phyloP scores from a whole-genome alignment of 345 rosid species.

The Draba incana region DNA sequence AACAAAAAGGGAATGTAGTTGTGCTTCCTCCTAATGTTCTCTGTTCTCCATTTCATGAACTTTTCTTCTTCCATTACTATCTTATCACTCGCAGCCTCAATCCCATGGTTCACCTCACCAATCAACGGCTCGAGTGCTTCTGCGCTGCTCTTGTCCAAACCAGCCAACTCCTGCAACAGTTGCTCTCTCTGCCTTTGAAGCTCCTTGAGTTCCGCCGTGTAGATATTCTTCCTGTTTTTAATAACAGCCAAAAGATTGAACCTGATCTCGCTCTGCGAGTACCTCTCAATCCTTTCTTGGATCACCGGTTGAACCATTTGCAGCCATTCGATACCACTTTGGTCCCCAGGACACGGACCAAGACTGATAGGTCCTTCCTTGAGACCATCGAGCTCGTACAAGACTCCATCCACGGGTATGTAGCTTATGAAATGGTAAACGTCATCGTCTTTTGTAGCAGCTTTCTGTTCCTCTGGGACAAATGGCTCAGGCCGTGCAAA shows the following conservation, averaged over 20 bases:
- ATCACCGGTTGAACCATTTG: constrained; percentile 92
- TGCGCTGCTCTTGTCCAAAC: constrained; percentile 49
- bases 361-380: constrained; percentile 97
- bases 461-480: constrained; percentile 85
- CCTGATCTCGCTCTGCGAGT: constrained; percentile 91
- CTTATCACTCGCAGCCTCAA: constrained; percentile 81
- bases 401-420: constrained; percentile 83
- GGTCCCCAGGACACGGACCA: constrained; percentile 69
- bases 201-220: constrained; percentile 85
- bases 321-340: constrained; percentile 76
- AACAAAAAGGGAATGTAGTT: constrained; percentile 96
- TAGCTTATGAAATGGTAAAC: constrained; percentile 98
- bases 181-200: constrained; percentile 84
- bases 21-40: constrained; percentile 91
- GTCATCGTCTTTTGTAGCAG: constrained; percentile 91
- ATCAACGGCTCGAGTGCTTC: constrained; percentile 65
- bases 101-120: constrained; percentile 70
- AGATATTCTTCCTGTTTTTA: constrained; percentile 84
- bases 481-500: constrained; percentile 99
- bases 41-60: constrained; percentile 95
- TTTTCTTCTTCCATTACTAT: constrained; percentile 95
- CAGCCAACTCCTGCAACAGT: constrained; percentile 65
- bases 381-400: constrained; percentile 96
- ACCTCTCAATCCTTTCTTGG: constrained; percentile 89
- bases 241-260: constrained; percentile 95